phyloP scores from a whole-genome alignment of 495 filamentous ascomycete species.

The Cercophora scortea region DNA sequence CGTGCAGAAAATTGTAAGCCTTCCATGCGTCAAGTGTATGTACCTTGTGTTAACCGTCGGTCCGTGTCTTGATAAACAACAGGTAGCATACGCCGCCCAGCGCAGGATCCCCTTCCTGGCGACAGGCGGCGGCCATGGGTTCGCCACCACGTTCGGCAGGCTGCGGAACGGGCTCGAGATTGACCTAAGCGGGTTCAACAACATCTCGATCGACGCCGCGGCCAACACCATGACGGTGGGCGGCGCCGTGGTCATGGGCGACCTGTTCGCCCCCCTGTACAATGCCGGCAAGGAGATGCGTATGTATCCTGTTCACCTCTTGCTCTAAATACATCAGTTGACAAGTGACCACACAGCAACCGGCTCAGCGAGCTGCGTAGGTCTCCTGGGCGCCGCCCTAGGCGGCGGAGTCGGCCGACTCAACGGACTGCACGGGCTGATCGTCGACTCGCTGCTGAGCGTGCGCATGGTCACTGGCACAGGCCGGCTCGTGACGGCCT shows the following conservation, averaged over 20 bases:
- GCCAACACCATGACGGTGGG: conserved; percentile 36
- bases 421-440: conserved; percentile 28
- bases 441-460: conserved; percentile 23
- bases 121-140: conserved; percentile 9
- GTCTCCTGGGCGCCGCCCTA: conserved; percentile 30
- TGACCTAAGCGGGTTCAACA: conserved; percentile 22
- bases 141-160: not conserved
- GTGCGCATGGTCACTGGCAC: conserved; percentile 14
- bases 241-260: conserved; percentile 27
- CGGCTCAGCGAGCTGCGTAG: conserved; percentile 17
- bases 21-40: not conserved
- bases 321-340: not conserved
- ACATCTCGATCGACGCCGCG: conserved; percentile 20
- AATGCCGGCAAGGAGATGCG: conserved; percentile 4
- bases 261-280: conserved; percentile 7
- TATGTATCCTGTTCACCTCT: not conserved
- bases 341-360: not conserved
- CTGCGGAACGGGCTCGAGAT: conserved; percentile 20
- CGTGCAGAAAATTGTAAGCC: not conserved
- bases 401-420: conserved; percentile 33
- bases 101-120: conserved; percentile 7
- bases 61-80: not conserved
- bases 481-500: conserved; percentile 26
- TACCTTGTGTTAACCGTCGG: not conserved
- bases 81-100: not conserved